Evolutionary conservation across 192 early-diverging fungal genomes (phyloP).

Genomic region (Podila minutissima): DNA sequence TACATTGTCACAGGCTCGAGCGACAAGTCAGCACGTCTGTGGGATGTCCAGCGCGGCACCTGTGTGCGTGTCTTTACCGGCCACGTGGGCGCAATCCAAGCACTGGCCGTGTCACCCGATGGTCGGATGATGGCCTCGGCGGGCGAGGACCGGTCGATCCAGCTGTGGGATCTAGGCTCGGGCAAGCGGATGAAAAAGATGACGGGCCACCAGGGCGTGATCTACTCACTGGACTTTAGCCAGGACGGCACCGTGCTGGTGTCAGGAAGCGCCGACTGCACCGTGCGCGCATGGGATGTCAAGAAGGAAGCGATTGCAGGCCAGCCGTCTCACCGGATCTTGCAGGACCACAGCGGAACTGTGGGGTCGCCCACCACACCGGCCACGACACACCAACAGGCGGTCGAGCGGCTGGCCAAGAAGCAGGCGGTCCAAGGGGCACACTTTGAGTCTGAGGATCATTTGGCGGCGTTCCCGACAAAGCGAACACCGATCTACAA

Average conservation of each 20-base stretch:
- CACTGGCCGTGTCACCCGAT: conserved; percentile 92
- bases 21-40: conserved; percentile 89
- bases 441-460: conserved; percentile 60
- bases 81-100: conserved; percentile 83
- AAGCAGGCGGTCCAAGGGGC: conserved; percentile 45
- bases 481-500: conserved; percentile 92
- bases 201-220: conserved; percentile 82
- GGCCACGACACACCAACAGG: conserved; percentile 5
- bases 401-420: conserved; percentile 57
- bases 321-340: conserved; percentile 17
- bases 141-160: conserved; percentile 83
- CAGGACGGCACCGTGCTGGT: conserved; percentile 82
- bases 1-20: conserved; percentile 94
- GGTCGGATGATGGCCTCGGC: conserved; percentile 91
- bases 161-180: conserved; percentile 91
- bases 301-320: conserved; percentile 58
- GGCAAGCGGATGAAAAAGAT: conserved; percentile 86
- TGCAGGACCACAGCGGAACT: conserved; percentile 28
- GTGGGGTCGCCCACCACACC: conserved; percentile 15
- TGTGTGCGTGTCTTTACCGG: conserved; percentile 92
- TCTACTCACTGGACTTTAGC: conserved; percentile 91
- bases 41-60: conserved; percentile 92
- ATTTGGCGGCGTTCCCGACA: conserved; percentile 83
- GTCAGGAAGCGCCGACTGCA: conserved; percentile 88
- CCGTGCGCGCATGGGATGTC: conserved; percentile 92